A percentile compares a stretch with the other conserved stretches of the same genome.
These are phyloP conservation scores for Arachis monticola DNA, from an alignment of 331 rosid species.

Conservation along the genomic window DNA sequence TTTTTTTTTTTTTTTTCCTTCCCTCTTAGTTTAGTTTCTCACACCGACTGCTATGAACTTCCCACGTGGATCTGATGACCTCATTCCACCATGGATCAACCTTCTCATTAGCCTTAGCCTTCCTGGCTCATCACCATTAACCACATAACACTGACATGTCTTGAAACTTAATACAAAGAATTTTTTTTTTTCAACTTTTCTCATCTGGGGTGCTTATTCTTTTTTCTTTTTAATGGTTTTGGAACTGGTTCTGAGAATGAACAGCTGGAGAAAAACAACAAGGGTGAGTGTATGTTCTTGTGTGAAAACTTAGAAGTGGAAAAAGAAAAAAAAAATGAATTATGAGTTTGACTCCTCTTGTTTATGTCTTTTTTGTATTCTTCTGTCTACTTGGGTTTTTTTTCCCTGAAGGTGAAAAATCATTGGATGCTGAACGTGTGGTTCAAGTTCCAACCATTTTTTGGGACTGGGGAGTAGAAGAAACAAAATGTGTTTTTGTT, in stretches of 20 bases:
- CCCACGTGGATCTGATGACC: conserved; percentile 55
- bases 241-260: conserved; percentile 10
- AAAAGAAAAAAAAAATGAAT: not conserved
- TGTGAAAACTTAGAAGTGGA: conserved; percentile 23
- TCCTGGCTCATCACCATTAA: conserved; percentile 30
- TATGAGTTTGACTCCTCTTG: not conserved
- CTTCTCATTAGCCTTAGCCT: conserved; percentile 20
- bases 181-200: conserved; percentile 13
- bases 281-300: conserved; percentile 39
- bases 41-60: conserved; percentile 41
- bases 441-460: conserved; percentile 12
- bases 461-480: not conserved
- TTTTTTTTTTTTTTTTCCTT: too few relatives aligned
- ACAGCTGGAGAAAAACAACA: conserved; percentile 9
- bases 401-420: conserved; percentile 11
- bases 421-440: not conserved
- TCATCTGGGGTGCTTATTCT: conserved; percentile 29
- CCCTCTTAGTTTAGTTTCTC: not conserved
- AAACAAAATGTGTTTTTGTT: not conserved
- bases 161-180: not conserved
- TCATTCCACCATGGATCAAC: conserved; percentile 38
- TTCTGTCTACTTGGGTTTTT: conserved; percentile 21
- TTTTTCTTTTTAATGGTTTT: conserved; percentile 26
- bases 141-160: not conserved
- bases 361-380: conserved; percentile 20